Evolutionary conservation across 2,329 filamentous ascomycete species (phyloP).

Genomic region (Penicillium aurantiogriseum): DNA sequence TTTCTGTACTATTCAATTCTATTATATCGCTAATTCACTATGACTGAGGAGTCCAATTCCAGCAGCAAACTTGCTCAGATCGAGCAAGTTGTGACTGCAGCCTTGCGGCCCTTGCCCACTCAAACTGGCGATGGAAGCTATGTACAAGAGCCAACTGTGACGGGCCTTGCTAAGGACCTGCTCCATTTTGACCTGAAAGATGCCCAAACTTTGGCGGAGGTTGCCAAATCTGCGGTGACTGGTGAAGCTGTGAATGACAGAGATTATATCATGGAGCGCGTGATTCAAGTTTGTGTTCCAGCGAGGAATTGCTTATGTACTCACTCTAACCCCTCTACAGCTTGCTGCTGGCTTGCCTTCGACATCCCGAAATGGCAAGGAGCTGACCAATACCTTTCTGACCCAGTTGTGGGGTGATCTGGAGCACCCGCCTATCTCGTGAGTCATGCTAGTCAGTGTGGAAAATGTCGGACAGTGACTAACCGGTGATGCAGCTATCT

Average conservation of each 20-base stretch:
- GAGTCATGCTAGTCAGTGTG: constrained; percentile 27
- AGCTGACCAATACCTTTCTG: constrained; percentile 52
- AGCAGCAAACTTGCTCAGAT: constrained; percentile 40
- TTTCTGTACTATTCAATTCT: not conserved
- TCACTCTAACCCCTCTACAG: constrained; percentile 20
- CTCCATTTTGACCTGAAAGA: constrained; percentile 48
- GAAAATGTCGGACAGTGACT: constrained; percentile 10
- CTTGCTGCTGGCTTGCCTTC: constrained; percentile 39
- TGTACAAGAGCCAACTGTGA: constrained; percentile 33
- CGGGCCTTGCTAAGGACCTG: constrained; percentile 47
- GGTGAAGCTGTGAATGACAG: constrained; percentile 61
- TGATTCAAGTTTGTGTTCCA: constrained; percentile 46
- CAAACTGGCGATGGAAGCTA: constrained; percentile 45
- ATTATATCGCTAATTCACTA: constrained; percentile 11
- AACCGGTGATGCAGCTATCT: constrained; percentile 33
- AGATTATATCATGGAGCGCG: constrained; percentile 59
- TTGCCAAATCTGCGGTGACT: constrained; percentile 44
- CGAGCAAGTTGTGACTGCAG: constrained; percentile 42
- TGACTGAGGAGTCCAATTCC: constrained; percentile 21
- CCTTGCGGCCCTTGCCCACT: constrained; percentile 43
- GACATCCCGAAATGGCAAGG: constrained; percentile 33
- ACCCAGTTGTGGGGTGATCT: constrained; percentile 55
- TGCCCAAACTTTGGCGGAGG: constrained; percentile 41
- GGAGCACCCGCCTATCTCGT: constrained; percentile 54
- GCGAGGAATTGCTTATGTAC: not conserved